These are phyloP conservation scores for Melastoma malabathricum DNA, from an alignment of 345 rosid genomes.

Conservation along the genomic window DNA sequence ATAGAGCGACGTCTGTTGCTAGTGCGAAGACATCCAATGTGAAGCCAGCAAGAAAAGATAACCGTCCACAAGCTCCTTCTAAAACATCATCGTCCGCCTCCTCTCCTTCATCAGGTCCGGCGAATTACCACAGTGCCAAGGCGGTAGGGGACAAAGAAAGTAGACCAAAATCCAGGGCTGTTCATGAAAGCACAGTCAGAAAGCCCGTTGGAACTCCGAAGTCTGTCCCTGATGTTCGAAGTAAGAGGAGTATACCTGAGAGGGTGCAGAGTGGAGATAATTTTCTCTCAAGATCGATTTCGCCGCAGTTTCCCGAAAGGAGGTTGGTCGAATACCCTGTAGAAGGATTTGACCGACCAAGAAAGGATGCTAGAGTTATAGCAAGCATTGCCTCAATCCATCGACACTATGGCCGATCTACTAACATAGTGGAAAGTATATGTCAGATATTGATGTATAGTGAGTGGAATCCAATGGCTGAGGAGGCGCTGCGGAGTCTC, in stretches of 20 bases:
- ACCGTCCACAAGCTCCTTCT: constrained; percentile 33
- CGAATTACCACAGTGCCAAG: constrained; percentile 15
- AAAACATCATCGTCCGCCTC: constrained; percentile 33
- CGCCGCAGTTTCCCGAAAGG: constrained; percentile 22
- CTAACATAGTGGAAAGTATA: constrained; percentile 43
- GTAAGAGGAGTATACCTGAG: constrained; percentile 31
- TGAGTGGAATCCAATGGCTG: constrained; percentile 70
- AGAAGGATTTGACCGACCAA: constrained; percentile 22
- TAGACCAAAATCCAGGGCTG: constrained; percentile 27
- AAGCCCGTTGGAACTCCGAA: constrained; percentile 16
- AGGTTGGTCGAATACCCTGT: constrained; percentile 16
- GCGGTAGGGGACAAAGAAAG: constrained; percentile 15
- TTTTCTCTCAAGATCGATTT: constrained; percentile 20
- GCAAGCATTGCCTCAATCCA: constrained; percentile 19
- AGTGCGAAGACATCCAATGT: constrained; percentile 36
- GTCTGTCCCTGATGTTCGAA: constrained; percentile 12
- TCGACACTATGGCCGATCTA: constrained; percentile 25
- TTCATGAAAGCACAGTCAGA: constrained; percentile 20
- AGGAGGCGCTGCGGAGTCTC: constrained; percentile 50
- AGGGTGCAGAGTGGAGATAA: constrained; percentile 22
- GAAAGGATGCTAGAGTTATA: constrained; percentile 31
- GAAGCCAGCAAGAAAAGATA: constrained; percentile 44
- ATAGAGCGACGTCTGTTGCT: constrained; percentile 32
- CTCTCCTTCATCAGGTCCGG: constrained; percentile 18
- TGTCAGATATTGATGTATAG: constrained; percentile 31